phyloP scores from a whole-genome alignment of 148 eudicot genomes.

The Camellia granthamiana region DNA sequence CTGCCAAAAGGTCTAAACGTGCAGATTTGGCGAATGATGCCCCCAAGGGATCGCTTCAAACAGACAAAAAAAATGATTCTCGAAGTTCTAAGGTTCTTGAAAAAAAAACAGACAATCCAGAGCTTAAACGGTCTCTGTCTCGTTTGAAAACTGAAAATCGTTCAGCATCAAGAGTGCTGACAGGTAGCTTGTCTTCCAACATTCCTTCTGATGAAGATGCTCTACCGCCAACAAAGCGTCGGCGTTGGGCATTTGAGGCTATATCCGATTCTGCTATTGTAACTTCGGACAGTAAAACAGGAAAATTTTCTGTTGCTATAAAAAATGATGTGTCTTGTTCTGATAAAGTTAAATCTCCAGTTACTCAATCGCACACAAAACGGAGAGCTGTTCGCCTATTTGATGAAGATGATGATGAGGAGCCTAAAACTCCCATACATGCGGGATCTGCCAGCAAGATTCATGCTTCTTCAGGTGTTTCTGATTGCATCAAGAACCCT shows the following conservation, averaged over 20 bases:
- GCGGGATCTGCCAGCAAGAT: constrained; percentile 44
- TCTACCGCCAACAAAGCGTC: constrained; percentile 51
- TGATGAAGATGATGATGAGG: constrained; percentile 67
- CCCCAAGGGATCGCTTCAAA: constrained; percentile 24
- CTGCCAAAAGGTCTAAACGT: constrained; percentile 49
- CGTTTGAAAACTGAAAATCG: constrained; percentile 28
- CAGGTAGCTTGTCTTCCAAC: constrained; percentile 20
- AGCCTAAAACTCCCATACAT: constrained; percentile 90
- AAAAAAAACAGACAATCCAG: constrained; percentile 25
- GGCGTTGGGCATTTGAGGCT: constrained; percentile 36
- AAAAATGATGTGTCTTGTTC: constrained; percentile 31
- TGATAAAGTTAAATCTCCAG: constrained; percentile 29
- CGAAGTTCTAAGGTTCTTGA: constrained; percentile 16
- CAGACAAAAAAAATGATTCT: constrained; percentile 27
- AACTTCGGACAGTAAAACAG: constrained; percentile 31
- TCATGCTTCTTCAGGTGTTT: constrained; percentile 27
- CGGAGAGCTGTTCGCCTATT: constrained; percentile 76
- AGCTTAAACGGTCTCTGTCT: constrained; percentile 13
- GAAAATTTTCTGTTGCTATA: constrained; percentile 17
- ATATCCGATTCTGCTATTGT: constrained; percentile 27
- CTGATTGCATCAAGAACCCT: constrained; percentile 32
- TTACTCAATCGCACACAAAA: constrained; percentile 34
- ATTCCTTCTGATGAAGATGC: constrained; percentile 44
- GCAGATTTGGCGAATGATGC: constrained; percentile 35
- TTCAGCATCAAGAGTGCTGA: constrained; percentile 21